Evolutionary conservation across 2,329 filamentous ascomycete genomes (phyloP).

Genomic region (Lizonia empirigonia): DNA sequence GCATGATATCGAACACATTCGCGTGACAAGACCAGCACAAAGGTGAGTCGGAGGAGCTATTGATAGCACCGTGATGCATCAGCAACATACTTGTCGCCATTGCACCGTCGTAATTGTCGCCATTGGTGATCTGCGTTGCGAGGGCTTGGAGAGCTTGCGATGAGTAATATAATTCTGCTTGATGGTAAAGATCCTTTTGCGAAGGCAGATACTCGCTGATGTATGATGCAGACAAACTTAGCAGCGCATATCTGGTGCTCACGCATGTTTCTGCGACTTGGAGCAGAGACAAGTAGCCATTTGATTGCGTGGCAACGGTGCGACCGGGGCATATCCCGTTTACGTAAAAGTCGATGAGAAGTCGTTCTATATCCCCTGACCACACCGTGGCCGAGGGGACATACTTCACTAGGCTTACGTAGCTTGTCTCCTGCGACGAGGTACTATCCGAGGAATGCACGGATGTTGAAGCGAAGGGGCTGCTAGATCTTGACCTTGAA

Average conservation of each 20-base stretch:
- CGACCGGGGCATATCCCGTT: slow-evolving; percentile 42
- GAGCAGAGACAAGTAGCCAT: slow-evolving; percentile 35
- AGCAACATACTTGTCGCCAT: slow-evolving; percentile 43
- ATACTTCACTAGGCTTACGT: slow-evolving; percentile 38
- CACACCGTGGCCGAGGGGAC: slow-evolving; percentile 27
- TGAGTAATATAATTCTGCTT: slow-evolving; percentile 43
- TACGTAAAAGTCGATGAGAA: slow-evolving; percentile 40
- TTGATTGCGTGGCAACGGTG: slow-evolving; percentile 33
- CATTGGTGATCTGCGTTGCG: slow-evolving; percentile 34
- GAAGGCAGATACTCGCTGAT: slow-evolving; percentile 38
- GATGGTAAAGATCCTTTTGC: slow-evolving; percentile 36
- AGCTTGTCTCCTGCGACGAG: slow-evolving; percentile 31
- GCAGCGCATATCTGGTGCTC: slow-evolving; percentile 40
- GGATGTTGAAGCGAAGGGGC: slow-evolving; percentile 35
- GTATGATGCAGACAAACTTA: slow-evolving; percentile 42
- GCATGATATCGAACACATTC: slow-evolving; percentile 41
- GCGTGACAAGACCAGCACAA: slow-evolving; percentile 44
- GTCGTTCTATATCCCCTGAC: slow-evolving; percentile 36
- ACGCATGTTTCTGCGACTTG: slow-evolving; percentile 32
- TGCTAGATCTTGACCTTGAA: slow-evolving; percentile 30
- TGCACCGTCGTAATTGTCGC: slow-evolving; percentile 37
- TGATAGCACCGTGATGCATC: slow-evolving; percentile 40
- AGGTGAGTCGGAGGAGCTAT: slow-evolving; percentile 30
- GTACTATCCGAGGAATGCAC: slow-evolving; percentile 33
- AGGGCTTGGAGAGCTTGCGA: slow-evolving; percentile 39